phyloP scores from a whole-genome alignment of 345 rosid genomes.

The Acer negundo region DNA sequence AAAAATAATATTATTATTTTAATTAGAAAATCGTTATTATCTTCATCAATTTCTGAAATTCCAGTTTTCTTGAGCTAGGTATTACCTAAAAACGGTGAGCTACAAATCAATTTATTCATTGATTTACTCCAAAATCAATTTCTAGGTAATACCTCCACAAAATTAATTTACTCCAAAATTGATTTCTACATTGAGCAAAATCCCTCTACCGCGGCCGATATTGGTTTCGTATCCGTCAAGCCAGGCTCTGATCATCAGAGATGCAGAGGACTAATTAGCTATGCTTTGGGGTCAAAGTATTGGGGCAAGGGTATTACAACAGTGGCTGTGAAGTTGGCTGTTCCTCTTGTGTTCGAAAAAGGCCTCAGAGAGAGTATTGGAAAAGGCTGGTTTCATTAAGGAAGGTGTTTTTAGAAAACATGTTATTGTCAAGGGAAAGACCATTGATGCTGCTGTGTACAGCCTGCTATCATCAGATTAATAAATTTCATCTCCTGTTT shows the following conservation, averaged over 20 bases:
- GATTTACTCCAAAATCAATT: no score
- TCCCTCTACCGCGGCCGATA: no score
- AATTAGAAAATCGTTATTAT: no score
- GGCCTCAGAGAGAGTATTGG: conserved; percentile 63
- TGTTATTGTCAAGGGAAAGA: conserved; percentile 39
- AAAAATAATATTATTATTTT: no score
- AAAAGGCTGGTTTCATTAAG: conserved; percentile 62
- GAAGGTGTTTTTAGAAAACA: conserved; percentile 69
- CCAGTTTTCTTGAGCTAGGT: no score
- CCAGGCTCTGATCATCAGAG: conserved; percentile 36
- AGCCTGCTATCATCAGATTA: neutral
- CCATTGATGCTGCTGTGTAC: conserved; percentile 9
- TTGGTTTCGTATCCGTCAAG: conserved; percentile 57
- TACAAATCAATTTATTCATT: no score
- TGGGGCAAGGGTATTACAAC: conserved; percentile 67
- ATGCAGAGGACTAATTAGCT: conserved; percentile 57
- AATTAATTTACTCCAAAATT: no score
- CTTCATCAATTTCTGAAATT: no score
- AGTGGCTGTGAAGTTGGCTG: conserved; percentile 52
- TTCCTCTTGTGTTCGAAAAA: conserved; percentile 37
- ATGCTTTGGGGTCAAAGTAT: conserved; percentile 42
- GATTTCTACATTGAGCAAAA: no score
- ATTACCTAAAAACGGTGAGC: no score
- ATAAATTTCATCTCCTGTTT: no score
- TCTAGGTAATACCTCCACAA: no score